phyloP scores from a whole-genome alignment of 768 basidiomycete genomes.

The Calocybe cyanea region DNA sequence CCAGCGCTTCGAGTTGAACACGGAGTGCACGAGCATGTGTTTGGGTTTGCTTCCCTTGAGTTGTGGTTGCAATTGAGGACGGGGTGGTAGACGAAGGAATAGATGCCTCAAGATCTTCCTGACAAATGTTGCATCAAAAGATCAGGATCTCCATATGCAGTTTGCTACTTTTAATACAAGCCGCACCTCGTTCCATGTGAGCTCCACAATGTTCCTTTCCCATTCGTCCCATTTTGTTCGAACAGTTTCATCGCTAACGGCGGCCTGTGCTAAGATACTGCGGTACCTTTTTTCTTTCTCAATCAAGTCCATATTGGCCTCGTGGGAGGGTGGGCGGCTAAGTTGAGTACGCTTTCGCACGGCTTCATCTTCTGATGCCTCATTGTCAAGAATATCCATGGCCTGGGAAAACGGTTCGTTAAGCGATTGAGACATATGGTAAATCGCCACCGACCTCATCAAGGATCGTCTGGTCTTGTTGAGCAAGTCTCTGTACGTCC shows the following conservation, averaged over 20 bases:
- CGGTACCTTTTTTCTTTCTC: slow-evolving; percentile 71
- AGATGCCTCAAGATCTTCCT: slow-evolving; percentile 64
- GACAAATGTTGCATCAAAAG: slow-evolving; percentile 3
- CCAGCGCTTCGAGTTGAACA: slow-evolving; percentile 72
- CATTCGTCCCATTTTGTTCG: slow-evolving; percentile 86
- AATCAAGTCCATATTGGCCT: slow-evolving; percentile 73
- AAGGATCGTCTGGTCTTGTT: slow-evolving; percentile 56
- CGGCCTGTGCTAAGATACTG: slow-evolving; percentile 66
- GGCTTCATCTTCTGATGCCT: slow-evolving; percentile 81
- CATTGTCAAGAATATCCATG: slow-evolving; percentile 86
- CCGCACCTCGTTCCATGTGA: slow-evolving; percentile 65
- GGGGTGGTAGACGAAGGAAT: slow-evolving; percentile 62
- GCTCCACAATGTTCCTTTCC: slow-evolving; percentile 65
- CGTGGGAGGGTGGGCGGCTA: slow-evolving; percentile 64
- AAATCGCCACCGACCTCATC: slow-evolving; percentile 56
- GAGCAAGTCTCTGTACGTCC: slow-evolving; percentile 65
- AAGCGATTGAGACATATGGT: neutral
- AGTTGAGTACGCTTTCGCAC: slow-evolving; percentile 47
- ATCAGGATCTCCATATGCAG: too few relatives aligned
- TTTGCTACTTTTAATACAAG: neutral
- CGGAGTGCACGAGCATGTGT: slow-evolving; percentile 69
- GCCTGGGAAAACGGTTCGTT: slow-evolving; percentile 43
- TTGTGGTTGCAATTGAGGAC: slow-evolving; percentile 26
- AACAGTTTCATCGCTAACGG: slow-evolving; percentile 72
- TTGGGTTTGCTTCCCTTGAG: slow-evolving; percentile 47